Conservation (phyloP, 2,329 filamentous ascomycete species). For the Periglandula ipomoeae region DNA sequence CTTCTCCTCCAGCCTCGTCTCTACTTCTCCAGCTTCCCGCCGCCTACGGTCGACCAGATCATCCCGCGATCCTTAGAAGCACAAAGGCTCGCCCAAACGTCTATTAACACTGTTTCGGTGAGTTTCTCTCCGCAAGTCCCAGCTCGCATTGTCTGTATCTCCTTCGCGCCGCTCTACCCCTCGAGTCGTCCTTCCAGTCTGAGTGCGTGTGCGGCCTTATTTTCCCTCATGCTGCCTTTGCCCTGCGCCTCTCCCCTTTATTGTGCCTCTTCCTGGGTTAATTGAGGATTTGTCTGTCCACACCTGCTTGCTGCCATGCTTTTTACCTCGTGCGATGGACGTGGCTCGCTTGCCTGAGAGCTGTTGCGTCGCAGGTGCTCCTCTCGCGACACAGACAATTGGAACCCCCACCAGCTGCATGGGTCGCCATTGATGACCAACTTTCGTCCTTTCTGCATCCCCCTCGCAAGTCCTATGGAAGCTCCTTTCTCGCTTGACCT, state of each 20-base stretch:
- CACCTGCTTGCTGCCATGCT: conserved; percentile 5
- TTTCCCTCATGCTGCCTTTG: conserved; percentile 3
- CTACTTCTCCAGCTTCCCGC: conserved; percentile 2
- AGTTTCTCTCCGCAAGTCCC: conserved; percentile 1
- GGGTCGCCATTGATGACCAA: conserved; percentile 1
- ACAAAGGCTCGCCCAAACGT: background rate
- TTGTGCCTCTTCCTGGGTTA: background rate
- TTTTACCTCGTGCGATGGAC: conserved; percentile 1
- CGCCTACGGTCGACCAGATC: conserved; percentile 1
- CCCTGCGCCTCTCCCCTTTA: conserved; percentile 1
- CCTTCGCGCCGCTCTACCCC: conserved; percentile 3
- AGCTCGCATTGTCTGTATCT: conserved; percentile 4
- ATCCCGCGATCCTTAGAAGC: background rate
- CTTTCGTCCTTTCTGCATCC: conserved; percentile 2
- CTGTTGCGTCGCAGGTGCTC: conserved; percentile 6
- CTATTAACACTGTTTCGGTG: conserved; percentile 2
- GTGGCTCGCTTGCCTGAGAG: conserved; percentile 5
- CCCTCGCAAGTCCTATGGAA: conserved; percentile 2
- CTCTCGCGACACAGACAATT: conserved; percentile 2
- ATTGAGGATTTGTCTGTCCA: conserved; percentile 2
- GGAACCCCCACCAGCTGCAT: background rate
- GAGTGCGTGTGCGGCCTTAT: conserved; percentile 8
- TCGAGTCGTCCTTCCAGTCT: conserved; percentile 6
- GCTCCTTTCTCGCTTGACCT: background rate
- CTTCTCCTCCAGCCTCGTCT: conserved; percentile 1